Conservation (phyloP, 768 basidiomycete genomes). For the Chlorophyllum brunneum region DNA sequence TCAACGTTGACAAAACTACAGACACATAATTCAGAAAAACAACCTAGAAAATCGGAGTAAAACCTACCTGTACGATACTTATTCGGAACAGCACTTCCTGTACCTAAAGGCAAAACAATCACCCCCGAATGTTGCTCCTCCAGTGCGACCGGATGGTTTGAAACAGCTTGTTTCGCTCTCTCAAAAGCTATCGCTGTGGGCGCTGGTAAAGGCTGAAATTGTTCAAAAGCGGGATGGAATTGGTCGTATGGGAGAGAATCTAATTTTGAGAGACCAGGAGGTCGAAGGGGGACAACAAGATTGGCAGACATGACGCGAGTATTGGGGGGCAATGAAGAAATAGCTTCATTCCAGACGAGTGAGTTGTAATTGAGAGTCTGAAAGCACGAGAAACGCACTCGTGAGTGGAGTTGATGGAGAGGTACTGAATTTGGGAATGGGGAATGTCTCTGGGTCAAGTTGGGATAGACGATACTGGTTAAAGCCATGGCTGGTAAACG, state of each 20-base stretch:
- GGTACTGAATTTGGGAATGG: slow-evolving; percentile 52
- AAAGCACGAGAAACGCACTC: slow-evolving; percentile 22
- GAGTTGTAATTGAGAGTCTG: not conserved
- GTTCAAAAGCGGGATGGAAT: slow-evolving; percentile 35
- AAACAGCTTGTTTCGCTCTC: slow-evolving; percentile 31
- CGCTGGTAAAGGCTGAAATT: slow-evolving; percentile 22
- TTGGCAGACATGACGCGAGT: slow-evolving; percentile 39
- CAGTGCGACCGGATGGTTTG: slow-evolving; percentile 14
- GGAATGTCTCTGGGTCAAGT: slow-evolving; percentile 73
- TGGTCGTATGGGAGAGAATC: slow-evolving; percentile 30
- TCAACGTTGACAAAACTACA: slow-evolving; percentile 72
- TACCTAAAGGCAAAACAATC: slow-evolving; percentile 75
- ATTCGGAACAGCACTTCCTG: slow-evolving; percentile 81
- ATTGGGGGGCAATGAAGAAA: slow-evolving; percentile 46
- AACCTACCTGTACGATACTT: slow-evolving; percentile 82
- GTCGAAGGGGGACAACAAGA: slow-evolving; percentile 42
- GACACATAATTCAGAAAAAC: not conserved
- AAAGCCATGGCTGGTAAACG: slow-evolving; percentile 71
- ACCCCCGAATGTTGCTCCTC: slow-evolving; percentile 30
- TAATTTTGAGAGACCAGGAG: slow-evolving; percentile 35
- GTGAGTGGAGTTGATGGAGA: slow-evolving; percentile 36
- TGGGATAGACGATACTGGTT: slow-evolving; percentile 69
- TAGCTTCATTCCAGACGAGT: slow-evolving; percentile 19
- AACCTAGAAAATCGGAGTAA: not conserved
- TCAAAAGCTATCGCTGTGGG: slow-evolving; percentile 35